Base-by-base conservation (phyloP, 1,139 yeast species). In the Yamadazyma membranifaciens region DNA sequence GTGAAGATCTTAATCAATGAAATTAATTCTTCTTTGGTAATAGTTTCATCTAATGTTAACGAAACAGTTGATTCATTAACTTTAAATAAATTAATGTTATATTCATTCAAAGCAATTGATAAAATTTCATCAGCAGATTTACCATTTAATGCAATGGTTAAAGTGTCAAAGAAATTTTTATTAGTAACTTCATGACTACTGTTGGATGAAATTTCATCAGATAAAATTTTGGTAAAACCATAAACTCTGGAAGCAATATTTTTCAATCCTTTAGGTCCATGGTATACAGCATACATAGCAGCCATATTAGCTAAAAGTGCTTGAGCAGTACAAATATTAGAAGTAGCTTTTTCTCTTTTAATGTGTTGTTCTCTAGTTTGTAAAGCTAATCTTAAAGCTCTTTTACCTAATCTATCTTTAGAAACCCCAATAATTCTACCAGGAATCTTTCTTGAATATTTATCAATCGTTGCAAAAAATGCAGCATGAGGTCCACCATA, bases 401-500 rank as follows among this genome's bases (percentile, higher is more conserved):
- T 80, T 51, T 87, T 82, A 29, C 97, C 97, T 46, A 89, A 71
- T 57, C 98, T 79, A 62, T 92, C 98, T 62, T 87, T 88, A 37
- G 95, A 82, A 40, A 87, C 82, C 57, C 98, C 98, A 42, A 92
- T 92, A 44, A 92, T 78, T 69, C 98, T 80, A 34, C 98, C 98
- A 3, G 98, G 98, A 62, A 92, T 88, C 63, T 91, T 91, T 62
- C 98, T 81, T 59, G 88, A 87, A 56, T 86, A 77, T 47, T 80
- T 76, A 46, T 81, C 77, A 20, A 81, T 74, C 37, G 94, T 95
- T 12, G 98, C 88, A 57, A 92, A 91, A 69, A 88, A 92, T 0
- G 96, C 98, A 39, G 98, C 98, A 62, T 92, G 98, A 5, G 98
- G 98, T 27, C 98, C 98, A 57, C 98, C 98, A 58, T 83, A 92